phyloP scores from a whole-genome alignment of 2,329 filamentous ascomycete species.

The Gliomastix tumulicola region DNA sequence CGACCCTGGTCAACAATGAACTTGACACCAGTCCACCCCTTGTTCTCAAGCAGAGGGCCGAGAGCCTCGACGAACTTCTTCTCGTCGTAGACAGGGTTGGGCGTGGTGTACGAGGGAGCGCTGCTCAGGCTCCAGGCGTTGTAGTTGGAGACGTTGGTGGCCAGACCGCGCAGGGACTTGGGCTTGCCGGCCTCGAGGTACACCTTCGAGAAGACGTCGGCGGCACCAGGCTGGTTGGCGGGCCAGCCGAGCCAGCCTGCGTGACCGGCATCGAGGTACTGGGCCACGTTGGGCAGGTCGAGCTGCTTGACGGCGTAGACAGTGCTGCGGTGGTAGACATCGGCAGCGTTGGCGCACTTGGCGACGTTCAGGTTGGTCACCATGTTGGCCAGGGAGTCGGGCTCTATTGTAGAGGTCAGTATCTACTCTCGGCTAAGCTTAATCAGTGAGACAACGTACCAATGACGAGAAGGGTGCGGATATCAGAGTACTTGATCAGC shows the following conservation, averaged over 20 bases:
- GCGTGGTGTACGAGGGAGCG: constrained; percentile 36
- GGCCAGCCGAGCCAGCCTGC: constrained; percentile 53
- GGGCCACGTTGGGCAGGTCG: constrained; percentile 48
- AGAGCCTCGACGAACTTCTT: constrained; percentile 57
- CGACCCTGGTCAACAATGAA: constrained; percentile 48
- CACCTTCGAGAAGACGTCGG: constrained; percentile 35
- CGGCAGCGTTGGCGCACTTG: constrained; percentile 41
- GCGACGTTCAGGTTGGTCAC: constrained; percentile 45
- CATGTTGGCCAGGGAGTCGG: constrained; percentile 52
- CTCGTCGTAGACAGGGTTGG: constrained; percentile 44
- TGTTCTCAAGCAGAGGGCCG: constrained; percentile 48
- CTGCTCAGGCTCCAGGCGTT: constrained; percentile 36
- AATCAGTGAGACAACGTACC: constrained; percentile 17
- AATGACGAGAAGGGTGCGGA: constrained; percentile 35
- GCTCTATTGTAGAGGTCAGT: constrained; percentile 29
- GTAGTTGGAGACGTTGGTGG: constrained; percentile 54
- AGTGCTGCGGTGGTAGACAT: constrained; percentile 40
- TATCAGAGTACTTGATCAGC: constrained; percentile 33
- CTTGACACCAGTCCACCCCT: constrained; percentile 33
- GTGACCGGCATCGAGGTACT: constrained; percentile 53
- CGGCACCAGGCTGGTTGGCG: constrained; percentile 42
- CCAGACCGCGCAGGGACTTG: constrained; percentile 42
- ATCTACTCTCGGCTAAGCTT: constrained; percentile 9
- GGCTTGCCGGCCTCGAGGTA: constrained; percentile 44
- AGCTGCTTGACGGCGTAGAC: constrained; percentile 43